These are phyloP conservation scores for Aurantiochytrium sp. DNA, from an alignment of 108 stramenopile genomes.

Conservation along the genomic window DNA sequence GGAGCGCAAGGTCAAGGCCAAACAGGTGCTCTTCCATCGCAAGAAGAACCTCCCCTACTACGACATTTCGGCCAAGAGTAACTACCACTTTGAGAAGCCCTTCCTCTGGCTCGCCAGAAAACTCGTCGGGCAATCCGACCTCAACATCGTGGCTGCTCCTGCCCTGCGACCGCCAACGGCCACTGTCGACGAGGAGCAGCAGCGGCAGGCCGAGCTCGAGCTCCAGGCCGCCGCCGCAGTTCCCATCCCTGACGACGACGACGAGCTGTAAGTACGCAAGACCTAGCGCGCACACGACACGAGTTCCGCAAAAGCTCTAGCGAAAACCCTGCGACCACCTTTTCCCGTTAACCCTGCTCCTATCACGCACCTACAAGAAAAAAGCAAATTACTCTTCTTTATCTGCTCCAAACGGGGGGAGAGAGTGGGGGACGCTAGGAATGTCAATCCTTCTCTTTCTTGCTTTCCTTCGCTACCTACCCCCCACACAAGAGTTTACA, in stretches of 20 bases:
- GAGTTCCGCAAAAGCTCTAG: too few relatives aligned
- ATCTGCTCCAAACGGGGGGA: too few relatives aligned
- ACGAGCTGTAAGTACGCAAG: slow-evolving; percentile 64
- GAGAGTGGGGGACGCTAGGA: too few relatives aligned
- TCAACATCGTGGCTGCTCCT: slow-evolving; percentile 1
- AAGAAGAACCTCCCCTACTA: slow-evolving; percentile 99
- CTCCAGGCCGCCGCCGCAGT: slow-evolving; percentile 76
- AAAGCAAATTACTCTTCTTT: too few relatives aligned
- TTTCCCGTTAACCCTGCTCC: too few relatives aligned
- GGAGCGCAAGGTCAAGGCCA: slow-evolving; percentile 99
- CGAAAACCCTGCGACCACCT: too few relatives aligned
- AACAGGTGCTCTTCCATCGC: slow-evolving; percentile 99
- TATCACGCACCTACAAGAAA: too few relatives aligned
- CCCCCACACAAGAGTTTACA: too few relatives aligned
- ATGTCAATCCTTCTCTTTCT: too few relatives aligned
- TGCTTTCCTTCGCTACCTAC: too few relatives aligned
- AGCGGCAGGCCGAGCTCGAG: slow-evolving; percentile 74
- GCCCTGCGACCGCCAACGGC: slow-evolving; percentile 24
- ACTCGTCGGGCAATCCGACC: slow-evolving; percentile 70
- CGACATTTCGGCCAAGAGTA: slow-evolving; percentile 98
- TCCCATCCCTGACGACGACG: slow-evolving; percentile 90
- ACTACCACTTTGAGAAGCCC: slow-evolving; percentile 99
- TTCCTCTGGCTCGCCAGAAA: slow-evolving; percentile 98
- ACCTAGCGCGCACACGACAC: neutral
- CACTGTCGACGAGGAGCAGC: slow-evolving; percentile 75